phyloP scores from a whole-genome alignment of 257 asterid genomes.

The Linderniella brevidens region DNA sequence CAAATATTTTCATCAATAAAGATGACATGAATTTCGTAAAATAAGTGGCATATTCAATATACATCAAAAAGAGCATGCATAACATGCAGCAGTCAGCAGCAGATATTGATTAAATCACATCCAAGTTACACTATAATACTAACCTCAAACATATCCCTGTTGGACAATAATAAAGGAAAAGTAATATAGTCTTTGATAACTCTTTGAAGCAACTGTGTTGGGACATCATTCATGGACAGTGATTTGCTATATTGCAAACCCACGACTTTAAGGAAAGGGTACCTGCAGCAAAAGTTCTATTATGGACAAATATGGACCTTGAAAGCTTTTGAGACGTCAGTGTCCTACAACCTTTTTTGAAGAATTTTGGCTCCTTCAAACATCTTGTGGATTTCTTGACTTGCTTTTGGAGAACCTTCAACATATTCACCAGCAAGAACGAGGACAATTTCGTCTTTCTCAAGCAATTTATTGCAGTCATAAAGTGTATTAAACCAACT shows the following conservation, averaged over 20 bases:
- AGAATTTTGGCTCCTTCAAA: constrained; percentile 54
- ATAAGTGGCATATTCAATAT: background rate
- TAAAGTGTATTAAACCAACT: constrained; percentile 47
- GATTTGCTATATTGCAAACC: constrained; percentile 38
- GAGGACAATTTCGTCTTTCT: constrained; percentile 37
- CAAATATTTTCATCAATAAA: no score
- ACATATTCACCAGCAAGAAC: constrained; percentile 33
- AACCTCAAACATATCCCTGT: constrained; percentile 44
- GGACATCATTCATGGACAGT: constrained; percentile 18
- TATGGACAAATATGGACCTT: constrained; percentile 1
- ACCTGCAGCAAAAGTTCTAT: constrained; percentile 29
- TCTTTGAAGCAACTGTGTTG: constrained; percentile 28
- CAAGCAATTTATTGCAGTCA: constrained; percentile 20
- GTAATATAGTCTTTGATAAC: constrained; percentile 41
- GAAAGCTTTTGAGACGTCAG: constrained; percentile 7
- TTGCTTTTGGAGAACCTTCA: constrained; percentile 22
- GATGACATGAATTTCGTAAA: no score
- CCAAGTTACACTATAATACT: constrained; percentile 4
- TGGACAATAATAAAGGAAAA: constrained; percentile 55
- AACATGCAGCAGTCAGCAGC: background rate
- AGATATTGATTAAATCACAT: background rate
- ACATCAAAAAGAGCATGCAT: background rate
- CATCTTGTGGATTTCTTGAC: constrained; percentile 22
- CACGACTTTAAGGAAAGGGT: constrained; percentile 59
- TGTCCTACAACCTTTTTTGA: constrained; percentile 46